phyloP scores from a whole-genome alignment of 2,329 filamentous ascomycete species.

The Pseudogymnoascus sp. region DNA sequence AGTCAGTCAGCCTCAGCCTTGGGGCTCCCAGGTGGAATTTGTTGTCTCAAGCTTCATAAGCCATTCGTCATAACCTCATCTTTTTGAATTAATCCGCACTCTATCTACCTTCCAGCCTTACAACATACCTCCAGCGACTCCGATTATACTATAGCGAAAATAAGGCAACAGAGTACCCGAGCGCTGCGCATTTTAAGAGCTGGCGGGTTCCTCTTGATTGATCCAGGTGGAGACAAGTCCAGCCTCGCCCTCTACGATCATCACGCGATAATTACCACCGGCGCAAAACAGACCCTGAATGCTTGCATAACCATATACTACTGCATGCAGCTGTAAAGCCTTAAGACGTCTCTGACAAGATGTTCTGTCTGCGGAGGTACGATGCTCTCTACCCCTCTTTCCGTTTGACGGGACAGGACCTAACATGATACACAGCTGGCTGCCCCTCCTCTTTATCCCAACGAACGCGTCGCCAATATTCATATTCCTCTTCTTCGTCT shows the following conservation, averaged over 20 bases:
- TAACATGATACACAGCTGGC: slow-evolving; percentile 51
- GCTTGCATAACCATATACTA: background rate
- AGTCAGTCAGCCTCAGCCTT: background rate
- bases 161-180: background rate
- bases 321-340: background rate
- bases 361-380: slow-evolving; percentile 59
- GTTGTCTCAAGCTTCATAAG: background rate
- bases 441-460: slow-evolving; percentile 80
- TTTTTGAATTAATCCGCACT: background rate
- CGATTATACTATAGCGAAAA: background rate
- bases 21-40: background rate
- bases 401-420: slow-evolving; percentile 1
- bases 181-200: background rate
- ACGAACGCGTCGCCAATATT: slow-evolving; percentile 79
- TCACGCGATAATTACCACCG: background rate
- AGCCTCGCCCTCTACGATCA: background rate
- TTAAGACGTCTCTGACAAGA: slow-evolving; percentile 25
- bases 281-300: background rate
- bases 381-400: slow-evolving; percentile 9
- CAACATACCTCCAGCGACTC: background rate
- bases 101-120: background rate
- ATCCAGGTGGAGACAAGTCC: background rate
- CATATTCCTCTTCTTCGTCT: slow-evolving; percentile 81
- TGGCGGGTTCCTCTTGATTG: background rate
- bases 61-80: background rate